Conservation (phyloP, 129 eudicot species). For the Ambrosia trifida region DNA sequence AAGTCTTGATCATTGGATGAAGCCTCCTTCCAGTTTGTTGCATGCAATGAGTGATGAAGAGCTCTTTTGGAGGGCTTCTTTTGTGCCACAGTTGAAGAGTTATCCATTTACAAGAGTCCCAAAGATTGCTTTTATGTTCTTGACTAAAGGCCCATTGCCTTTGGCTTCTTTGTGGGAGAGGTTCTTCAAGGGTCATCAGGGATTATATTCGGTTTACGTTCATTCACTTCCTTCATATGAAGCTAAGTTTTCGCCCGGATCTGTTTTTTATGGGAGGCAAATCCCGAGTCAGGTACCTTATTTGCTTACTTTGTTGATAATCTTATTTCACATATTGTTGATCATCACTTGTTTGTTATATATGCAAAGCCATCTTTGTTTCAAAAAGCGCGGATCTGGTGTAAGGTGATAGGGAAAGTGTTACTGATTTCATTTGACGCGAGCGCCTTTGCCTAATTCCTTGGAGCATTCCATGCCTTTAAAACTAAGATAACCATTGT, state of each 20-base stretch:
- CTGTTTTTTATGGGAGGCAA: conserved; percentile 80
- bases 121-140: conserved; percentile 96
- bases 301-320: not conserved
- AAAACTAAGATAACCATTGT: too few species aligned
- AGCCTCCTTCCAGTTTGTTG: conserved; percentile 60
- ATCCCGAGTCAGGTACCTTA: conserved; percentile 82
- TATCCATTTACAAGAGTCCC: conserved; percentile 82
- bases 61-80: conserved; percentile 84
- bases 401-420: not conserved
- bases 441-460: too few species aligned
- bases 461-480: not conserved
- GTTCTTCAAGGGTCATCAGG: conserved; percentile 75
- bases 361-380: not conserved
- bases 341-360: not conserved
- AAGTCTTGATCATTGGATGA: conserved; percentile 61
- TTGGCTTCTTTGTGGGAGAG: conserved; percentile 96
- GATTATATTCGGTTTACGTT: conserved; percentile 63
- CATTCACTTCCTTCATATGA: conserved; percentile 75
- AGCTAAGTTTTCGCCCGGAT: conserved; percentile 49
- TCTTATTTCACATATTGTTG: conserved; percentile 16
- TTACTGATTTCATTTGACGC: too few species aligned
- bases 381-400: not conserved
- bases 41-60: conserved; percentile 77
- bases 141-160: conserved; percentile 95
- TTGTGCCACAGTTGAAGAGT: conserved; percentile 62